These are phyloP conservation scores for Scheffersomyces titani DNA, from an alignment of 1,139 yeast species.

Conservation along the genomic window DNA sequence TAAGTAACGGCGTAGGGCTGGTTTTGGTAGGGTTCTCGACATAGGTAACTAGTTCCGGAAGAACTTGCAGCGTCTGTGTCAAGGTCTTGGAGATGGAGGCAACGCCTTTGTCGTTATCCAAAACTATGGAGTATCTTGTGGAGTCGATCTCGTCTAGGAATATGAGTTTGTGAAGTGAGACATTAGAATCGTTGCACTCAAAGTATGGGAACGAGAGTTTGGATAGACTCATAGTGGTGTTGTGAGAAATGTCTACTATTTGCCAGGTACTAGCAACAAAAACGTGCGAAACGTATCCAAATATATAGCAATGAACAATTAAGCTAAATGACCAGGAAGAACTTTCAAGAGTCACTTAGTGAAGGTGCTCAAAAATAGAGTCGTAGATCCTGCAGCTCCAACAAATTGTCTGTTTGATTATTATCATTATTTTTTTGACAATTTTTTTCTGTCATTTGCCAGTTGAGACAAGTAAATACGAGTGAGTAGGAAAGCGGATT, in stretches of 20 bases:
- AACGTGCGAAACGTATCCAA: not conserved
- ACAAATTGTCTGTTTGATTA: not conserved
- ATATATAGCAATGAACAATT: no score
- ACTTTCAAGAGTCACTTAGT: not conserved
- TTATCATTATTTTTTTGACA: not conserved
- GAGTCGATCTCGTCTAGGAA: constrained; percentile 24
- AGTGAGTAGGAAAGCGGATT: not conserved
- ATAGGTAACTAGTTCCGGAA: constrained; percentile 20
- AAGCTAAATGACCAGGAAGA: not conserved
- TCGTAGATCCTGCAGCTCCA: not conserved
- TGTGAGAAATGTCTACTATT: not conserved
- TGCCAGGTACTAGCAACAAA: not conserved
- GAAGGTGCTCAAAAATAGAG: not conserved
- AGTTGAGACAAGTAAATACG: not conserved
- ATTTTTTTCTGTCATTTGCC: not conserved
- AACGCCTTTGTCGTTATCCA: constrained; percentile 19
- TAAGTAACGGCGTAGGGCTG: constrained; percentile 25
- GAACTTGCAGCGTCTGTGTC: constrained; percentile 12
- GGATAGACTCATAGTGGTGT: not conserved
- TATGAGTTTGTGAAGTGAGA: constrained; percentile 23
- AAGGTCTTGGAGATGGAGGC: constrained; percentile 15
- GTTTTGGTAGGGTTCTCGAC: constrained; percentile 23
- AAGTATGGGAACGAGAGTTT: constrained; percentile 28
- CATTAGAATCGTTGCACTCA: constrained; percentile 14
- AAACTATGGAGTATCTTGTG: constrained; percentile 18